These are phyloP conservation scores for Casuarina equisetifolia DNA, from an alignment of 306 rosid genomes.

Conservation along the genomic window DNA sequence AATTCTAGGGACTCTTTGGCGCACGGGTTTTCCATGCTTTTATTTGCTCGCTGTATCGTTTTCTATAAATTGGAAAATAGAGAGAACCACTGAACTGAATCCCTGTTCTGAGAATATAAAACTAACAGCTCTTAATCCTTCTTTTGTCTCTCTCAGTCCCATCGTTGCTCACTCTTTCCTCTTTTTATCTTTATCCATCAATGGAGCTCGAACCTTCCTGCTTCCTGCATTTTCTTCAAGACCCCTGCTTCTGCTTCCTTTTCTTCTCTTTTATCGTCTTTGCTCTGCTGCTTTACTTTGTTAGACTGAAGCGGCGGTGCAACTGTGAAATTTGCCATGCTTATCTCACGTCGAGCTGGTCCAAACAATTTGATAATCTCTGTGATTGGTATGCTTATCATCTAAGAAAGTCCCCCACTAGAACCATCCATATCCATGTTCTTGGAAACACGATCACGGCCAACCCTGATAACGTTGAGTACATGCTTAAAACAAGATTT, in stretches of 20 bases:
- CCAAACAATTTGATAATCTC: slow-evolving; percentile 51
- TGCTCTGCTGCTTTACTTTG: not conserved
- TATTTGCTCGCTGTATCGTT: not conserved
- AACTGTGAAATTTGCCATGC: slow-evolving; percentile 58
- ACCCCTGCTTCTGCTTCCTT: slow-evolving; percentile 12
- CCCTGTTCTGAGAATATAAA: not conserved
- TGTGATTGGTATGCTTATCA: slow-evolving; percentile 81
- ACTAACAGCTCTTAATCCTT: not conserved
- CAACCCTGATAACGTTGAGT: slow-evolving; percentile 68
- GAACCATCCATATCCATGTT: slow-evolving; percentile 75
- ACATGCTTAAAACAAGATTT: slow-evolving; percentile 70
- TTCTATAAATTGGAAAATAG: not conserved
- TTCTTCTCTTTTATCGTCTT: slow-evolving; percentile 4
- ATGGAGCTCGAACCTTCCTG: slow-evolving; percentile 31
- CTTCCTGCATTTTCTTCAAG: slow-evolving; percentile 19
- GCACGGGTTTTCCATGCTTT: slow-evolving; percentile 30
- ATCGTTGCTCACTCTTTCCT: not conserved
- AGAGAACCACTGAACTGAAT: slow-evolving; percentile 15
- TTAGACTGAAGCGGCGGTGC: slow-evolving; percentile 38
- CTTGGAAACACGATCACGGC: slow-evolving; percentile 68
- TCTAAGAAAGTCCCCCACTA: slow-evolving; percentile 49
- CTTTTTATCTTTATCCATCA: slow-evolving; percentile 13
- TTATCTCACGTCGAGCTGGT: slow-evolving; percentile 63
- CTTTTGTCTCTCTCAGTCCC: slow-evolving; percentile 13
- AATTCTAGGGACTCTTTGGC: not conserved